Base-by-base conservation (phyloP, 2,329 filamentous ascomycete species). In the Apiospora arundinis region DNA sequence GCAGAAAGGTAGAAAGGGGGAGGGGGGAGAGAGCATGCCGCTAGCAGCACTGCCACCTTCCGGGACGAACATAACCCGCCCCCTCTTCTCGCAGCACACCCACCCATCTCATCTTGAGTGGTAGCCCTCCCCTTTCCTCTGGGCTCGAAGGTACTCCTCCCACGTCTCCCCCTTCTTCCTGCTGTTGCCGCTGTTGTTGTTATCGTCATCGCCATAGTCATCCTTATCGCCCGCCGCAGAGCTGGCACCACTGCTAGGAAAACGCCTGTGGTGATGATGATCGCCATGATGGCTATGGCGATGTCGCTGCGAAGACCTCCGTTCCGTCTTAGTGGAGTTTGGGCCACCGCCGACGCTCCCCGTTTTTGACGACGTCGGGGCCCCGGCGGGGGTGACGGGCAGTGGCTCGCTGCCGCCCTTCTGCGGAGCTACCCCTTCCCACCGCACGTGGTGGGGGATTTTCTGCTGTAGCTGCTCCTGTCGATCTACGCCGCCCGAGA, bases 101-200 rank as follows among this genome's bases (percentile, higher is more conserved):
- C 28, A 32, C 18, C 18, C 18, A 21, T 18, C 28, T 60, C 8
- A 63, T 63, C 56, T 40, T 40, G 9, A 9, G 21, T 63, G 56
- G 32, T 63, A 63, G 3, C 56, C 32, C 32, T 63, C 56, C 16
- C 56, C 32, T 18, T 63, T 63, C 56, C 37, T 63, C 32, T 63
- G 56, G 4, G 56, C 56, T 32, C 56, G 56, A 12, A 63, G 56
- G 11, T 40, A 63, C 56, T 63, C 56, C 56, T 63, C 56, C 56
- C 56, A 63, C 21, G 56, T 63, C 32, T 63, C 56, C 32, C 56
- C 56, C 32, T 63, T 63, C 37, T 45, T 45, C 16, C 42, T 45
- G 14, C 12, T 45, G 14, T 28, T 11, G 28, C 32, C 16, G 42
- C 52, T 11, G 28, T 37, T 37, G 28, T 12, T 18, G 21, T 40